A percentile compares a stretch with the other conserved stretches of the same genome.
These are phyloP conservation scores for Rhytidiadelphus loreus DNA, from an alignment of 225 moss, liverwort and hornwort genomes.

Conservation along the genomic window DNA sequence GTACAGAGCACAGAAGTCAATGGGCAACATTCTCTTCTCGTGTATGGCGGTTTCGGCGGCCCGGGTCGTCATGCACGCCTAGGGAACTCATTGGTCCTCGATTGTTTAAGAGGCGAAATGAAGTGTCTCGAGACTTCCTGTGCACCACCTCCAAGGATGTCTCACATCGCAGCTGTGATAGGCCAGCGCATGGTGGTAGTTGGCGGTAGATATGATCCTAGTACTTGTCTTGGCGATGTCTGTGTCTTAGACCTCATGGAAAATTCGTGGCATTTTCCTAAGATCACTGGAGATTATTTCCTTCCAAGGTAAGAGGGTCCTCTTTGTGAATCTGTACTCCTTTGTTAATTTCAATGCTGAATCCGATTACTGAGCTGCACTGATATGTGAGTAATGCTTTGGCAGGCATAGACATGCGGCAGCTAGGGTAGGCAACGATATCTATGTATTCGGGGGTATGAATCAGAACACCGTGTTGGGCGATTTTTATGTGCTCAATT, in stretches of 20 bases:
- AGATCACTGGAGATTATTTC: slow-evolving; percentile 48
- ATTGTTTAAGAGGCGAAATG: slow-evolving; percentile 35
- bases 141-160: slow-evolving; percentile 56
- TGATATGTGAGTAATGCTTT: not conserved
- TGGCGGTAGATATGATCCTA: slow-evolving; percentile 73
- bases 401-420: slow-evolving; percentile 81
- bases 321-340: not conserved
- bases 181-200: slow-evolving; percentile 54
- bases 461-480: slow-evolving; percentile 21
- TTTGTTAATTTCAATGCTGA: not conserved
- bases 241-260: slow-evolving; percentile 54
- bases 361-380: not conserved
- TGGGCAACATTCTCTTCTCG: slow-evolving; percentile 31
- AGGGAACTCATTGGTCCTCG: slow-evolving; percentile 39
- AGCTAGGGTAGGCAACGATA: slow-evolving; percentile 36
- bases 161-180: slow-evolving; percentile 50
- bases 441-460: slow-evolving; percentile 76
- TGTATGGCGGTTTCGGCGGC: slow-evolving; percentile 91
- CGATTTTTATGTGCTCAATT: slow-evolving; percentile 56
- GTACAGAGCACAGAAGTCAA: slow-evolving; percentile 2
- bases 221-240: slow-evolving; percentile 51
- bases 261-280: slow-evolving; percentile 47
- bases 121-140: slow-evolving; percentile 22
- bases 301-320: slow-evolving; percentile 35
- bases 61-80: slow-evolving; percentile 57